Percentiles rank a stretch among this genome's conserved stretches.
Conservation (phyloP, 257 asterid genomes). For the Craterostigma plantagineum region DNA sequence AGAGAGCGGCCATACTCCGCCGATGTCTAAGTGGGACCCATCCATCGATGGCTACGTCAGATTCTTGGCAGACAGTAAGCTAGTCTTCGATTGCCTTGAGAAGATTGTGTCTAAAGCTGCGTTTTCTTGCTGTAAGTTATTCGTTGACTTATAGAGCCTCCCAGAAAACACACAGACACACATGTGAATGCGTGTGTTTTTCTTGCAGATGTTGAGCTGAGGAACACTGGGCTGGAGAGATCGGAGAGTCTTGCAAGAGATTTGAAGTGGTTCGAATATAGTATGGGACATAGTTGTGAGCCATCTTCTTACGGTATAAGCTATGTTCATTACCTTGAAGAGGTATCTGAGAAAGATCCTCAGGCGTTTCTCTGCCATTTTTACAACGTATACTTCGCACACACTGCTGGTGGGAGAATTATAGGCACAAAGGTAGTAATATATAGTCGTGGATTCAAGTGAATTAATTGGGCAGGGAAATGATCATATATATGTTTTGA, state of each 20-base stretch:
- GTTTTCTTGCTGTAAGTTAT: neutral
- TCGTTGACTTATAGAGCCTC: too few species aligned
- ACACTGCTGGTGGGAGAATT: neutral
- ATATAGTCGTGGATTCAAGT: too few species aligned
- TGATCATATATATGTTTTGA: too few species aligned
- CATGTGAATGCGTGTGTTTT: too few species aligned
- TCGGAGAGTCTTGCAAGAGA: neutral
- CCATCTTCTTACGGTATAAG: neutral
- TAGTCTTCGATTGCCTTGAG: neutral
- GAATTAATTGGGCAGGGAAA: too few species aligned
- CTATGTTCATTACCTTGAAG: neutral
- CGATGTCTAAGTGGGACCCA: neutral
- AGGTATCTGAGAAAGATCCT: neutral
- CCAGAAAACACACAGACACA: too few species aligned
- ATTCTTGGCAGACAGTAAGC: neutral
- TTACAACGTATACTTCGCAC: neutral
- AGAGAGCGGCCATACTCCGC: neutral
- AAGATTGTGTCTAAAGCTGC: neutral
- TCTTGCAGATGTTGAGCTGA: neutral
- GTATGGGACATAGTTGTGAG: neutral
- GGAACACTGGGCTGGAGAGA: constrained; percentile 1
- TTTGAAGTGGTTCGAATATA: neutral
- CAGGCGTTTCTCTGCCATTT: neutral
- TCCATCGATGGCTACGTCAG: neutral
- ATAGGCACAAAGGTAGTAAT: neutral